Evolutionary conservation across 805 yeast species (phyloP).

Genomic region (Ogataea sp.): DNA sequence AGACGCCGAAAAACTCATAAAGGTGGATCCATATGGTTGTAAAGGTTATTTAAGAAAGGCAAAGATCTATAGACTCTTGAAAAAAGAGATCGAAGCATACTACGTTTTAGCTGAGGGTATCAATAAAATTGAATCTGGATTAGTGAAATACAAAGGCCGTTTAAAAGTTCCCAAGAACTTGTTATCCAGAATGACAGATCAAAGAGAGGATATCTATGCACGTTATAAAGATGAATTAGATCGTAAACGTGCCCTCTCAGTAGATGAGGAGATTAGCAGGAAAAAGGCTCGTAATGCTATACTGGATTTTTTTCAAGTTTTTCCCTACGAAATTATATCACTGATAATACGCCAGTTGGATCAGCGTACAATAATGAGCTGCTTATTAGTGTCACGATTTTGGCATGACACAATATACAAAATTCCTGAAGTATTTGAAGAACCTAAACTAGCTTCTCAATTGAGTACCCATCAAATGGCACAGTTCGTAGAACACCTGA

Average conservation of each 20-base stretch:
- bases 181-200: conserved; percentile 11
- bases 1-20: conserved; percentile 29
- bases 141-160: conserved; percentile 13
- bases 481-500: conserved; percentile 8
- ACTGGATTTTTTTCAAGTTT: conserved; percentile 12
- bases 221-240: not conserved
- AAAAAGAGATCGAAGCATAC: conserved; percentile 27
- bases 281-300: not conserved
- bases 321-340: conserved; percentile 19
- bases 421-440: conserved; percentile 7
- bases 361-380: conserved; percentile 7
- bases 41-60: conserved; percentile 41
- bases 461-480: conserved; percentile 7
- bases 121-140: conserved; percentile 25
- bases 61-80: conserved; percentile 24
- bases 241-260: conserved; percentile 2
- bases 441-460: conserved; percentile 5
- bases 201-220: conserved; percentile 7
- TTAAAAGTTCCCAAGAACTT: conserved; percentile 27
- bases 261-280: not conserved
- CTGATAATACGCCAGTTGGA: conserved; percentile 8
- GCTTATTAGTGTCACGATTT: conserved; percentile 9
- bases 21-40: conserved; percentile 35
- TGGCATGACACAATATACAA: conserved; percentile 11
- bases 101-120: conserved; percentile 29